Evolutionary conservation across 352 stramenopile species (phyloP).

Genomic region (Pythium aristosporum): DNA sequence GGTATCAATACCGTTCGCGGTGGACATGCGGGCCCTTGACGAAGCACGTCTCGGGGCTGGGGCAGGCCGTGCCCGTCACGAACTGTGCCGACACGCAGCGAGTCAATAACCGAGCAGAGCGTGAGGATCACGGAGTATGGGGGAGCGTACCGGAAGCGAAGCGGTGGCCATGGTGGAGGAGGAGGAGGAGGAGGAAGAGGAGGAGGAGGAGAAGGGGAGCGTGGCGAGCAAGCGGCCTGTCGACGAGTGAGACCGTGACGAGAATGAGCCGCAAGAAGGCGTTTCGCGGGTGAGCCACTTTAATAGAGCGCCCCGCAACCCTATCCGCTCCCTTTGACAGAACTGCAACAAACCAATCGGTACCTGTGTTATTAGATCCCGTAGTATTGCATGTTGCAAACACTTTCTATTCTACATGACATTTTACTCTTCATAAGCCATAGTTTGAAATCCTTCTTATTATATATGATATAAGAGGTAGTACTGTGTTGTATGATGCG

Average conservation of each 20-base stretch:
- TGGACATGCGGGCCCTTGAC: conserved; percentile 68
- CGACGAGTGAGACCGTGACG: conserved; percentile 20
- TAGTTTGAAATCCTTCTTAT: neutral
- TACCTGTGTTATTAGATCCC: conserved; percentile 15
- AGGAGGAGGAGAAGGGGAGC: neutral
- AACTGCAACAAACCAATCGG: neutral
- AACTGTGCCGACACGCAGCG: conserved; percentile 6
- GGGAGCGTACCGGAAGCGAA: conserved; percentile 29
- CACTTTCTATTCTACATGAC: no score
- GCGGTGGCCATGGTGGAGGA: conserved; percentile 29
- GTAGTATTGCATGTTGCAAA: neutral
- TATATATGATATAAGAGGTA: conserved; percentile 1
- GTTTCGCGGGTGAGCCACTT: conserved; percentile 13
- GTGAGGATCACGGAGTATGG: neutral
- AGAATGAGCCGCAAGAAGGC: neutral
- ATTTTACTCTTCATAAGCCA: neutral
- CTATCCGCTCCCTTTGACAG: conserved; percentile 5
- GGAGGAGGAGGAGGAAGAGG: neutral
- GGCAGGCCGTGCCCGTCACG: conserved; percentile 37
- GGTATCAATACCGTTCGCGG: conserved; percentile 37
- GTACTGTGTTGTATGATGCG: conserved; percentile 13
- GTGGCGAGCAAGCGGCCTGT: conserved; percentile 21
- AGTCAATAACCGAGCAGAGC: neutral
- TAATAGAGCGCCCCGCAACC: conserved; percentile 23
- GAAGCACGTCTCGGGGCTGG: conserved; percentile 60